Evolutionary conservation across 208 protist species (phyloP).

Genomic region (Kentomonas sorsogonicus): DNA sequence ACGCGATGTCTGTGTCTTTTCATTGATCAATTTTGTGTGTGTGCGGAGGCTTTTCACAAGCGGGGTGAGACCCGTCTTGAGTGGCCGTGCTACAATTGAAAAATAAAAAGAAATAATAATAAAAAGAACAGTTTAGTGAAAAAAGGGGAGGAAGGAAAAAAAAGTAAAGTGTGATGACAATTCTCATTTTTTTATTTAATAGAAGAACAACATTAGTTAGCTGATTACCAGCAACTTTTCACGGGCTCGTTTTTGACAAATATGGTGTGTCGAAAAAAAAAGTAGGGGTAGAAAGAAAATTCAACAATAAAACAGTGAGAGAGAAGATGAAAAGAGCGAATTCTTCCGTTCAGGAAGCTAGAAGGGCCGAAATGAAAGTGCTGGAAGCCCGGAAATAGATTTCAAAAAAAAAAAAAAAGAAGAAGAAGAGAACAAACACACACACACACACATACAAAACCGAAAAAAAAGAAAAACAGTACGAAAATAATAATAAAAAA

Average conservation of each 20-base stretch:
- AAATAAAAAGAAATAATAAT: neutral
- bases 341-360: too few relatives aligned
- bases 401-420: constrained; percentile 2
- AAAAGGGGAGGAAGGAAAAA: neutral
- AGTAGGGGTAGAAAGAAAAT: constrained; percentile 1
- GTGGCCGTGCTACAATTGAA: too few relatives aligned
- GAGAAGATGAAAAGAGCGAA: neutral
- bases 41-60: too few relatives aligned
- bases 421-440: constrained; percentile 5
- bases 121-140: neutral
- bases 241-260: neutral
- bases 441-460: neutral
- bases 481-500: constrained; percentile 1
- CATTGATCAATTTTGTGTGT: too few relatives aligned
- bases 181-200: neutral
- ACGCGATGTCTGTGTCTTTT: too few relatives aligned
- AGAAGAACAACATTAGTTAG: too few relatives aligned
- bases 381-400: too few relatives aligned
- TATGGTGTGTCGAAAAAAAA: neutral
- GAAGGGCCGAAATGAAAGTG: too few relatives aligned
- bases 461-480: neutral
- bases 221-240: neutral
- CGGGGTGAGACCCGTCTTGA: too few relatives aligned
- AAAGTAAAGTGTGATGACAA: neutral
- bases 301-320: neutral